A percentile compares a stretch with the other conserved stretches of the same genome.
These are phyloP conservation scores for Cenchrus purpureus DNA, from an alignment of 176 grass and related monocot species.

Conservation along the genomic window DNA sequence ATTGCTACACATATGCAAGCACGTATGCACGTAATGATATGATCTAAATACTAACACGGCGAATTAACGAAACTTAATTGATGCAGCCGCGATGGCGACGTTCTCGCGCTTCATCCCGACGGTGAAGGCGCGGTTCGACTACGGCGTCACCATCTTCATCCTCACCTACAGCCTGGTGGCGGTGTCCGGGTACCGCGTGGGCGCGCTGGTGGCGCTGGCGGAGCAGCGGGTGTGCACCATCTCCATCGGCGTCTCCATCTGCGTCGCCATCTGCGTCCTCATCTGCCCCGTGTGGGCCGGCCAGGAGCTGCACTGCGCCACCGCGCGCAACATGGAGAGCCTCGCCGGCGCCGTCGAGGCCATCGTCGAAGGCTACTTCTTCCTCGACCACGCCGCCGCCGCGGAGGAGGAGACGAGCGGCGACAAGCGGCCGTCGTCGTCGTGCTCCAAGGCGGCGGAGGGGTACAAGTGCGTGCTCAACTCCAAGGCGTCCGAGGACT, in stretches of 20 bases:
- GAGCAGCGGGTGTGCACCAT: constrained; percentile 55
- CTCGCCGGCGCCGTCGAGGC: constrained; percentile 57
- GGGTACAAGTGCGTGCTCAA: constrained; percentile 91
- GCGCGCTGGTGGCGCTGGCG: constrained; percentile 44
- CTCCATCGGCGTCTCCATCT: constrained; percentile 60
- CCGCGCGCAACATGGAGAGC: constrained; percentile 59
- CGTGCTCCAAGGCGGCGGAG: constrained; percentile 29
- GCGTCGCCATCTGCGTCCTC: constrained; percentile 48
- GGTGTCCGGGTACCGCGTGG: constrained; percentile 73
- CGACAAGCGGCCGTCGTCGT: background rate
- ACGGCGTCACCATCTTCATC: constrained; percentile 80
- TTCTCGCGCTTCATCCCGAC: constrained; percentile 73
- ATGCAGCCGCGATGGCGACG: constrained; percentile 49
- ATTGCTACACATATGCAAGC: background rate
- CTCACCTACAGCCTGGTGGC: constrained; percentile 70
- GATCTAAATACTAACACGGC: background rate
- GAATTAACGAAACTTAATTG: background rate
- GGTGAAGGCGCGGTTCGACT: constrained; percentile 68
- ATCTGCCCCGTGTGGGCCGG: constrained; percentile 68
- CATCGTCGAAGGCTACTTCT: constrained; percentile 60
- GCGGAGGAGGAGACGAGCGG: background rate
- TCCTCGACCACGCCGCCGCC: constrained; percentile 30
- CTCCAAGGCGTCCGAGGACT: constrained; percentile 87
- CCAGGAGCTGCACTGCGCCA: constrained; percentile 61
- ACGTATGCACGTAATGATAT: too few relatives aligned